phyloP scores from a whole-genome alignment of 1,284 basidiomycete genomes.

The Leccinum subrobustum region DNA sequence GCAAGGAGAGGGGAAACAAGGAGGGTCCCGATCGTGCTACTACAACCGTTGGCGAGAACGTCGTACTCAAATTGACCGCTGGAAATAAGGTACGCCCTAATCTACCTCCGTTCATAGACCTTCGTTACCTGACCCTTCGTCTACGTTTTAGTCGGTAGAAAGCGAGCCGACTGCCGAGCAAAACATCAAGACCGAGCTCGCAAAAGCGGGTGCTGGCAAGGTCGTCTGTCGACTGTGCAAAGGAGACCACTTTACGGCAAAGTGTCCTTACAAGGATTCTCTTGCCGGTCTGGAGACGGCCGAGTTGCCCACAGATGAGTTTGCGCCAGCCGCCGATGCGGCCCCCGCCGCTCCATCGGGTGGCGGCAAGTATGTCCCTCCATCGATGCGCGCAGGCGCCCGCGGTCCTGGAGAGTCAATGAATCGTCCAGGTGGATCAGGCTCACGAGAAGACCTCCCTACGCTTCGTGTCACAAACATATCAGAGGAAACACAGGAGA shows the following conservation, averaged over 20 bases:
- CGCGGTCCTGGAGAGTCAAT: conserved; percentile 82
- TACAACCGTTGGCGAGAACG: conserved; percentile 93
- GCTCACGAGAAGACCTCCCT: conserved; percentile 84
- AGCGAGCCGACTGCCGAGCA: conserved; percentile 73
- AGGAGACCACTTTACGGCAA: conserved; percentile 96
- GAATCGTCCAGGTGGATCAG: conserved; percentile 50
- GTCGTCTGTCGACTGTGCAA: conserved; percentile 95
- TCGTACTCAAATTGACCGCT: conserved; percentile 81
- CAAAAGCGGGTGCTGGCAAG: conserved; percentile 77
- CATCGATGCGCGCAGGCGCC: conserved; percentile 77
- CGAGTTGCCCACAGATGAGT: conserved; percentile 57
- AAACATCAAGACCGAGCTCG: conserved; percentile 68
- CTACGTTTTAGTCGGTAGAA: conserved; percentile 46
- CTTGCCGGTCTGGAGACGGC: conserved; percentile 73
- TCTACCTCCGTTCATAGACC: background rate
- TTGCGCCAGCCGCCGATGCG: conserved; percentile 41
- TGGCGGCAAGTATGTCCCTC: conserved; percentile 91
- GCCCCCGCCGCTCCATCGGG: conserved; percentile 40
- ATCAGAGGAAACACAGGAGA: conserved; percentile 93
- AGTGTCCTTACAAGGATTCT: conserved; percentile 98
- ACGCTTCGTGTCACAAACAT: conserved; percentile 98
- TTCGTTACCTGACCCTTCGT: background rate
- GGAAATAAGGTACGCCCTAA: conserved; percentile 71
- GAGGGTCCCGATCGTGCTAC: conserved; percentile 92
- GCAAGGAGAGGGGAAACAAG: conserved; percentile 85